phyloP scores from a whole-genome alignment of 73 alveolate species.

The Tetrahymena borealis region DNA sequence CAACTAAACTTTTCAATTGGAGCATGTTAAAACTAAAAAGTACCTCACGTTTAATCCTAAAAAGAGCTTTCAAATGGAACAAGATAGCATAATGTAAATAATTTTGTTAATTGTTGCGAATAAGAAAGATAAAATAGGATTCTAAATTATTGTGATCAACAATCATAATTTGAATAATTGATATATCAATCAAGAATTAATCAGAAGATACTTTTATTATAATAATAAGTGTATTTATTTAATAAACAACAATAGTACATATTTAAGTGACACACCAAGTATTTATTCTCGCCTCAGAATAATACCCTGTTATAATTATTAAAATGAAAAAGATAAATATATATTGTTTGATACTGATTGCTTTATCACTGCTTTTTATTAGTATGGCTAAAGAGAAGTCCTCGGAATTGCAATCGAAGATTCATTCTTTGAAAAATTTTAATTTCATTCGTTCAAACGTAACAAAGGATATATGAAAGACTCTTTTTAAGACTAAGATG shows the following conservation, averaged over 20 bases:
- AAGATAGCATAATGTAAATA: neutral
- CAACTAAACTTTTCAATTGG: neutral
- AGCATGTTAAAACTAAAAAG: neutral
- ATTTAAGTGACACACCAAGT: neutral
- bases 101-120: neutral
- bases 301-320: neutral
- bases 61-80: neutral
- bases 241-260: neutral
- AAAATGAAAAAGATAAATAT: neutral
- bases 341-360: neutral
- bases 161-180: too few species aligned
- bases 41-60: neutral
- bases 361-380: neutral
- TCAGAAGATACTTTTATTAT: too few species aligned
- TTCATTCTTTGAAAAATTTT: neutral
- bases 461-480: neutral
- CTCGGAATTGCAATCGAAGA: neutral
- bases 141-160: too few species aligned
- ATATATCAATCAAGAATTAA: too few species aligned
- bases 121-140: too few species aligned
- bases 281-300: neutral
- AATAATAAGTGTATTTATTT: neutral
- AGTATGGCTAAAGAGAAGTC: neutral
- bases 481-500: neutral
- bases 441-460: neutral